A percentile compares a stretch with the other conserved stretches of the same genome.
Evolutionary conservation across 306 rosid genomes (phyloP).

Genomic region (Rosa rugosa): DNA sequence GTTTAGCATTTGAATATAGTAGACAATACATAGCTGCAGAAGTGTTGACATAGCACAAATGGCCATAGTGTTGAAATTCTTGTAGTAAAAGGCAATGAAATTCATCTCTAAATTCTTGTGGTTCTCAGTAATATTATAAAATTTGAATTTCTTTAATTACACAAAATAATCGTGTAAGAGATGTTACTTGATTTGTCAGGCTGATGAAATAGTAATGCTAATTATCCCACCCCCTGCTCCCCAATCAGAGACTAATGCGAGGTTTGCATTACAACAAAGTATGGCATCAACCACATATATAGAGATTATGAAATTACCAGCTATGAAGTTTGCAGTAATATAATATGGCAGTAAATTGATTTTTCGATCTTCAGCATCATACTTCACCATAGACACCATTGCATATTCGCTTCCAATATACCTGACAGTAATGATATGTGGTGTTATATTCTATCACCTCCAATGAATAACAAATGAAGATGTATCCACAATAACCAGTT

Average conservation of each 20-base stretch:
- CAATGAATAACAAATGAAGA: slow-evolving; percentile 24
- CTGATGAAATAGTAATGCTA: background rate
- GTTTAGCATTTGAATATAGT: slow-evolving; percentile 3
- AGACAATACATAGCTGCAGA: background rate
- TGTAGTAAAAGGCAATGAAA: background rate
- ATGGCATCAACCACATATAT: slow-evolving; percentile 24
- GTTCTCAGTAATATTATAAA: background rate
- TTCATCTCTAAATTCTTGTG: background rate
- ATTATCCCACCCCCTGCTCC: background rate
- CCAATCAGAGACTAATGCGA: background rate
- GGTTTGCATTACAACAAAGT: background rate
- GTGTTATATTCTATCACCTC: slow-evolving; percentile 21
- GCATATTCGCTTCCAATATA: slow-evolving; percentile 81
- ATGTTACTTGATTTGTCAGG: background rate
- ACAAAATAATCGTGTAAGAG: background rate
- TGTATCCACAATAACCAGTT: slow-evolving; percentile 22
- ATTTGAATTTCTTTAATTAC: background rate
- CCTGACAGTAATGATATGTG: slow-evolving; percentile 50
- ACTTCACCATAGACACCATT: slow-evolving; percentile 67
- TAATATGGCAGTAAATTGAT: slow-evolving; percentile 64
- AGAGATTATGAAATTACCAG: slow-evolving; percentile 51
- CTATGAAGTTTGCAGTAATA: slow-evolving; percentile 63
- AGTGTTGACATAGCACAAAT: background rate
- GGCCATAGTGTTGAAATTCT: background rate
- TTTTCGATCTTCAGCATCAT: slow-evolving; percentile 50